phyloP scores from a whole-genome alignment of 2,329 filamentous ascomycete genomes.

The Talaromyces amestolkiae region DNA sequence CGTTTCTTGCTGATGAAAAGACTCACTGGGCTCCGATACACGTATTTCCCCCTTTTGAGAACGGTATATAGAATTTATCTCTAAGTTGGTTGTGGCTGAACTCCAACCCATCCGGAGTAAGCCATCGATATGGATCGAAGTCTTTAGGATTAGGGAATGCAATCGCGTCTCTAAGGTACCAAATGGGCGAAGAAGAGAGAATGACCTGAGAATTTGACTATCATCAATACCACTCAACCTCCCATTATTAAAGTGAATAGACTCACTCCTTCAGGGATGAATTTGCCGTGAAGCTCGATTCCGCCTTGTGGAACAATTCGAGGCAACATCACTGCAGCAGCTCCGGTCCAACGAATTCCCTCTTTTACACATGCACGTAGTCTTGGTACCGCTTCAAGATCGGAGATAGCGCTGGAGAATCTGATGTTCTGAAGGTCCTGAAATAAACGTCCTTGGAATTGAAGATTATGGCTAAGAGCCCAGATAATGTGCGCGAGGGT shows the following conservation, averaged over 20 bases:
- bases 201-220: not conserved
- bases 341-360: constrained; percentile 19
- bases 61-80: constrained; percentile 11
- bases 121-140: constrained; percentile 4
- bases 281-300: not conserved
- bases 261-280: not conserved
- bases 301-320: not conserved
- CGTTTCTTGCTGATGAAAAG: not conserved
- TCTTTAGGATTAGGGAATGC: not conserved
- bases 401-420: not conserved
- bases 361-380: constrained; percentile 18
- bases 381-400: constrained; percentile 10
- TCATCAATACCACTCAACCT: not conserved
- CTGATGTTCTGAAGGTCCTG: not conserved
- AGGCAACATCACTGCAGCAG: not conserved
- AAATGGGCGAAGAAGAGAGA: constrained; percentile 3
- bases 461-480: not conserved
- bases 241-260: not conserved
- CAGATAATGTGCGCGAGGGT: constrained; percentile 12
- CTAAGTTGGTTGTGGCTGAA: not conserved
- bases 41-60: constrained; percentile 1
- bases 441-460: not conserved
- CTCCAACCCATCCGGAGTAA: not conserved
- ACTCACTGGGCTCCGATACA: constrained; percentile 11
- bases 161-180: not conserved